Conservation (phyloP, 2,329 filamentous ascomycete genomes). For the Apiospora rasikravindrae region DNA sequence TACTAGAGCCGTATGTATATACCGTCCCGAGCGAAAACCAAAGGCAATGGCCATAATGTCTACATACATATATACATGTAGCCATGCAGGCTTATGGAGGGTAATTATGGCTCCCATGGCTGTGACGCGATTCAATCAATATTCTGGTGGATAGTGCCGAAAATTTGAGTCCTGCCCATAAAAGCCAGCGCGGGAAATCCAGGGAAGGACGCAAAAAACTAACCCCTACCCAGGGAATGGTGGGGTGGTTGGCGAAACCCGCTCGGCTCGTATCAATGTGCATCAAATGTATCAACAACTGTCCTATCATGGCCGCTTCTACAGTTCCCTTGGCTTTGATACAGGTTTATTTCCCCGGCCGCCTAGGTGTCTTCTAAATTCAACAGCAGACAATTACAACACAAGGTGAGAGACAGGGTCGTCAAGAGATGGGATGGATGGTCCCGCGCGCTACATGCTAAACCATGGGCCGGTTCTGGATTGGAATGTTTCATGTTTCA, state of each 20-base stretch:
- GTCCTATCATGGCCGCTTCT: not conserved
- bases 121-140: not conserved
- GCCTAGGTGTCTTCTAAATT: not conserved
- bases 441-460: not conserved
- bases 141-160: not conserved
- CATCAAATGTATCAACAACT: not conserved
- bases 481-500: not conserved
- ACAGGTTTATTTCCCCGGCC: not conserved
- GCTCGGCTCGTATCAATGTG: not conserved
- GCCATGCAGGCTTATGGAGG: not conserved
- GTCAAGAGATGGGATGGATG: not conserved
- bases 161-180: not conserved
- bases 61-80: no score
- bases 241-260: not conserved
- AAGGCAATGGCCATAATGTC: not conserved
- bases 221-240: not conserved
- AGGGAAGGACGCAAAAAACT: not conserved
- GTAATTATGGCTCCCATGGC: not conserved
- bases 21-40: not conserved
- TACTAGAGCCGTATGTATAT: not conserved
- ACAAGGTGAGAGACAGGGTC: not conserved
- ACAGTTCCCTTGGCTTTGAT: not conserved
- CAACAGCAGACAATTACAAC: not conserved
- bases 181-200: not conserved
- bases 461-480: not conserved